These are phyloP conservation scores for Penicillium sp. DNA, from an alignment of 2,329 filamentous ascomycete species.

Conservation along the genomic window DNA sequence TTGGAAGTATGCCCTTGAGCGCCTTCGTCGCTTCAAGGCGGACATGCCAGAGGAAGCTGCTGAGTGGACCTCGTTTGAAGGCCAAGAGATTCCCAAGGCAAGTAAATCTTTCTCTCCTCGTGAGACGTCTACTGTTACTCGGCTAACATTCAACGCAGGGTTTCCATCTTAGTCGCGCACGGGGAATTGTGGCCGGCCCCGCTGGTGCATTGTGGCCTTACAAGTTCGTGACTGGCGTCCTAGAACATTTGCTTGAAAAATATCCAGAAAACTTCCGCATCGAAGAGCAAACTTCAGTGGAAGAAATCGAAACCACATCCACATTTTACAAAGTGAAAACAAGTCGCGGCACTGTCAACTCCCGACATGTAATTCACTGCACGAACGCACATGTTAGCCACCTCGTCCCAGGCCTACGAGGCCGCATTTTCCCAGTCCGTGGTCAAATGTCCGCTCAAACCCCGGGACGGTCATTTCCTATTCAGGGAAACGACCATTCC, in stretches of 20 bases:
- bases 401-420: slow-evolving; percentile 50
- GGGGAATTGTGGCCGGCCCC: slow-evolving; percentile 27
- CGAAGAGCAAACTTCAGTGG: slow-evolving; percentile 25
- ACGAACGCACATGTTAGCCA: slow-evolving; percentile 58
- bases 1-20: slow-evolving; percentile 22
- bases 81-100: slow-evolving; percentile 23
- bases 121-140: not conserved
- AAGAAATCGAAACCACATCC: slow-evolving; percentile 1
- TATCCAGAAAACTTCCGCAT: slow-evolving; percentile 39
- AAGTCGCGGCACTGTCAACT: slow-evolving; percentile 45
- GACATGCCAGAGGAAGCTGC: slow-evolving; percentile 28
- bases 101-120: not conserved
- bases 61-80: slow-evolving; percentile 29
- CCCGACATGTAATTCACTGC: slow-evolving; percentile 58
- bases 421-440: slow-evolving; percentile 40
- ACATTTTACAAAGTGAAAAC: slow-evolving; percentile 48
- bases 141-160: slow-evolving; percentile 16
- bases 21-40: slow-evolving; percentile 26
- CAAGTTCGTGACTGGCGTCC: slow-evolving; percentile 29
- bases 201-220: slow-evolving; percentile 37
- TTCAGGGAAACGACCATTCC: slow-evolving; percentile 42
- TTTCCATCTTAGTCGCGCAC: slow-evolving; percentile 23
- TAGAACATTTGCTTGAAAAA: slow-evolving; percentile 16
- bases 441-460: slow-evolving; percentile 48
- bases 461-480: slow-evolving; percentile 30